Conservation (phyloP, 306 rosid genomes). For the Quercus alba region DNA sequence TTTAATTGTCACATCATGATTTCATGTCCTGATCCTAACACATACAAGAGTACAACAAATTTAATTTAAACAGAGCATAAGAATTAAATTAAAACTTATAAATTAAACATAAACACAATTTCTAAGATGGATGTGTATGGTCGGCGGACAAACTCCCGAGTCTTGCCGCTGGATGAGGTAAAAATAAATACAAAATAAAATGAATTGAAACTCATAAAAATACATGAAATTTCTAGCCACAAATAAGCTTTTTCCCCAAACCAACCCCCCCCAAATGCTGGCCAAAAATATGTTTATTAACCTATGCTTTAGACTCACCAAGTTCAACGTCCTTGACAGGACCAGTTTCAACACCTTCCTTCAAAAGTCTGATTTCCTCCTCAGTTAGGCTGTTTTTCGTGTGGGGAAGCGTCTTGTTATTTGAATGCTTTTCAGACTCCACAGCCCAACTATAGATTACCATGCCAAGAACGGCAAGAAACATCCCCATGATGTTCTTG, state of each 20-base stretch:
- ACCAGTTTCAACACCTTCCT: slow-evolving; percentile 45
- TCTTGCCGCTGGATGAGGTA: slow-evolving; percentile 20
- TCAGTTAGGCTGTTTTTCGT: slow-evolving; percentile 73
- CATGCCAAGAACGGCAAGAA: slow-evolving; percentile 75
- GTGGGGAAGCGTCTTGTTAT: slow-evolving; percentile 36
- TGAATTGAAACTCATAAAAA: background rate
- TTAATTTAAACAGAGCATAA: background rate
- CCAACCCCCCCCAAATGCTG: background rate
- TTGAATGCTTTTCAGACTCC: slow-evolving; percentile 59
- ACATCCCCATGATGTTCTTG: slow-evolving; percentile 86
- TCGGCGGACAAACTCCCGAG: slow-evolving; percentile 21
- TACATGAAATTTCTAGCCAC: slow-evolving; percentile 18
- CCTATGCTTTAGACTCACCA: slow-evolving; percentile 52
- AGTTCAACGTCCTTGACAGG: slow-evolving; percentile 63
- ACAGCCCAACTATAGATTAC: slow-evolving; percentile 93
- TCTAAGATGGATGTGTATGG: slow-evolving; percentile 27
- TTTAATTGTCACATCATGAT: background rate
- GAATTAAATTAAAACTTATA: background rate
- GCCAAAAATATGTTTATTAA: background rate
- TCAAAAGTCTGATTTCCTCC: slow-evolving; percentile 76
- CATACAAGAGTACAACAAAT: background rate
- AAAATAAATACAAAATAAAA: slow-evolving; percentile 9
- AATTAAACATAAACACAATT: slow-evolving; percentile 2
- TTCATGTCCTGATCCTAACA: background rate
- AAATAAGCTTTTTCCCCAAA: background rate